These are phyloP conservation scores for Cystobasidium sp. DNA, from an alignment of 1,284 basidiomycete species.

Conservation along the genomic window DNA sequence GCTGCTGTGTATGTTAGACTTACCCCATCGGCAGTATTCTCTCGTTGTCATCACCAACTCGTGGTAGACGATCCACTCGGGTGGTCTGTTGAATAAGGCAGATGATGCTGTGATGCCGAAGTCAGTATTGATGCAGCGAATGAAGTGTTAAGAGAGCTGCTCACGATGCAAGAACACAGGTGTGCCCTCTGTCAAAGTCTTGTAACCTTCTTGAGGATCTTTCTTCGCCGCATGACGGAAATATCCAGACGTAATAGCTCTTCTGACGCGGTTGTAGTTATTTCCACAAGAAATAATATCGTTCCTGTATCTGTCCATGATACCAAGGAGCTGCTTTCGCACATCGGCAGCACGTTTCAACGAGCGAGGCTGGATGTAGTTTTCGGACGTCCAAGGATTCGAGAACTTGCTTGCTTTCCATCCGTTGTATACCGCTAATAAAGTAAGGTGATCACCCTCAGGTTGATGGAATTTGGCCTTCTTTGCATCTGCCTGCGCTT, in stretches of 20 bases:
- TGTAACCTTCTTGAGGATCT: conserved; percentile 74
- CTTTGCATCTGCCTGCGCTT: conserved; percentile 97
- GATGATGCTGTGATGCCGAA: conserved; percentile 66
- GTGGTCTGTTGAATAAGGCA: conserved; percentile 92
- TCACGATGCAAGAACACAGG: conserved; percentile 90
- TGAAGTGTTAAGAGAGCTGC: background rate
- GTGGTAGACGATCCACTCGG: conserved; percentile 78
- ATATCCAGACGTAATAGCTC: conserved; percentile 95
- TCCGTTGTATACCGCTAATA: conserved; percentile 95
- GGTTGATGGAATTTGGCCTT: conserved; percentile 98
- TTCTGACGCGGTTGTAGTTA: conserved; percentile 85
- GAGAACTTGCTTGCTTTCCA: conserved; percentile 96
- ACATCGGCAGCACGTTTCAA: conserved; percentile 98
- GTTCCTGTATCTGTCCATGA: conserved; percentile 84
- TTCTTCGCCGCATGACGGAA: conserved; percentile 97
- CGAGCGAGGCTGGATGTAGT: conserved; percentile 95
- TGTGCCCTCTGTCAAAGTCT: conserved; percentile 94
- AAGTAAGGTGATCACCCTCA: conserved; percentile 93
- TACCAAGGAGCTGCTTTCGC: conserved; percentile 92
- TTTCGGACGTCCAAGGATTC: conserved; percentile 70
- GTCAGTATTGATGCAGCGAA: conserved; percentile 2
- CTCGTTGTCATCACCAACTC: conserved; percentile 71
- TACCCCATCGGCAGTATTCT: conserved; percentile 48
- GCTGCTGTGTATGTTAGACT: background rate
- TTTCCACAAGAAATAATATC: conserved; percentile 37